Percentiles rank a stretch among this genome's conserved stretches.
Evolutionary conservation across 2,329 filamentous ascomycete genomes (phyloP).

Genomic region (Escovopsis weberi): DNA sequence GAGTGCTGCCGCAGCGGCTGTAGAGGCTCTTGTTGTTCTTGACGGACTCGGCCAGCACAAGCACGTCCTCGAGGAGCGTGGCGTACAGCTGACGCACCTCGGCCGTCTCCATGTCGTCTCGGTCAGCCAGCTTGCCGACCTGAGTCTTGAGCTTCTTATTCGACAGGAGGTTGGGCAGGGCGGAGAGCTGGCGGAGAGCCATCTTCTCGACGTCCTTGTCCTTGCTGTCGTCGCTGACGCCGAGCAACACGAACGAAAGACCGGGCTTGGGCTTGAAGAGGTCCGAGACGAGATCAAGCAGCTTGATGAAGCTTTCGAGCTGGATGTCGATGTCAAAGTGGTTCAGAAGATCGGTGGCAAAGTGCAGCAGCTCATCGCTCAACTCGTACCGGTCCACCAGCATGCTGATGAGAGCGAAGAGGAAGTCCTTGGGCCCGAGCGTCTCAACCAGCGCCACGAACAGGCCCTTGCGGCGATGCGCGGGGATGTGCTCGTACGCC

Average conservation of each 20-base stretch:
- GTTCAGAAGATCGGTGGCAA: constrained; percentile 60
- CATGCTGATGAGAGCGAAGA: constrained; percentile 79
- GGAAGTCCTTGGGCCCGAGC: constrained; percentile 70
- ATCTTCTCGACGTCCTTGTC: constrained; percentile 34
- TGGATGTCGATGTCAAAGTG: constrained; percentile 63
- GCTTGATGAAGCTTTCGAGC: constrained; percentile 62
- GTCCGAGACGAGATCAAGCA: constrained; percentile 61
- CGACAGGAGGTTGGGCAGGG: constrained; percentile 43
- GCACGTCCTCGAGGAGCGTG: constrained; percentile 48
- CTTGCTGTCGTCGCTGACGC: constrained; percentile 32
- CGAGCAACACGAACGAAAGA: constrained; percentile 59
- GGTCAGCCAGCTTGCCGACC: constrained; percentile 40
- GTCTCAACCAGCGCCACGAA: constrained; percentile 79
- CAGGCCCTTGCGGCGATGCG: constrained; percentile 66
- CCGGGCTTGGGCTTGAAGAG: constrained; percentile 60
- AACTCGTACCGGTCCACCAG: constrained; percentile 77
- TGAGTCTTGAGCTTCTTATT: constrained; percentile 42
- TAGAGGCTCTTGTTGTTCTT: constrained; percentile 42
- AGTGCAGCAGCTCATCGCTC: constrained; percentile 58
- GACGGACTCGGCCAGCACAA: constrained; percentile 51
- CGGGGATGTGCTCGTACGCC: constrained; percentile 89
- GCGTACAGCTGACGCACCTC: constrained; percentile 56
- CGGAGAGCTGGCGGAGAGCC: constrained; percentile 38
- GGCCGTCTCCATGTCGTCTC: constrained; percentile 50
- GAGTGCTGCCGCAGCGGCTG: constrained; percentile 48